Base-by-base conservation (phyloP, 192 early-diverging fungal genomes). In the Cladochytrium replicatum region DNA sequence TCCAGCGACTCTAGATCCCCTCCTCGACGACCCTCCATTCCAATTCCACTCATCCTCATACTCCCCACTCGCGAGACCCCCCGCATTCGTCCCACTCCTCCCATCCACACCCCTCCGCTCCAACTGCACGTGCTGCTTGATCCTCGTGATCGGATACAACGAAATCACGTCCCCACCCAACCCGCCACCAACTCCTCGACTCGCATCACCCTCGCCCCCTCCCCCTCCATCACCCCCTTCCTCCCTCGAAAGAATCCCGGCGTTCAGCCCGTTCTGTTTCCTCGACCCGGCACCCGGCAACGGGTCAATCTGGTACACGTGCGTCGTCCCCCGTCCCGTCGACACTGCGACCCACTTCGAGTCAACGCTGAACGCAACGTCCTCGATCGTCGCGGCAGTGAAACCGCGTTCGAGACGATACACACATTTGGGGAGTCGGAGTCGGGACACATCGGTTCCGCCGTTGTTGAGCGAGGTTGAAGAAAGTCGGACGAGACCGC, bases 381-480 rank as follows among this genome's bases (percentile, higher is more conserved):
- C 52, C 49, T 86, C 81, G 9, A 90, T 72, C 23, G 58, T 72
- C 4, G 86, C 88, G 43, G 79, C 66, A 0, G 88, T 90, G 49
- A 76, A 83, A 5, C 88, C 88, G 13, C 88, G 74, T n/a, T 85
- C 70, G 27, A 88, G 68, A 32, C 74, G 75, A 47, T 87, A 90
- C 4, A 90, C 27, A 55, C 66, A 75, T 7, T 46, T 43, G 8
- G 41, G 13, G n/a, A 8, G 43, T 30, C 5, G 44, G 15, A 1
- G 56, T 17, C 4, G 21, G 40, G 3, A 13, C 26, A 19, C n/a
- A n/a, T n/a, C n/a, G n/a, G n/a, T n/a, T n/a, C n/a, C n/a, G n/a
- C n/a, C 34, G 52, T 46, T 1, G 51, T 31, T 28, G 40, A 34
- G 63, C n/a, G n/a, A n/a, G n/a, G n/a, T n/a, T n/a, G n/a, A n/a